Base-by-base conservation (phyloP, 768 basidiomycete species). In the Lentinus brumalis region DNA sequence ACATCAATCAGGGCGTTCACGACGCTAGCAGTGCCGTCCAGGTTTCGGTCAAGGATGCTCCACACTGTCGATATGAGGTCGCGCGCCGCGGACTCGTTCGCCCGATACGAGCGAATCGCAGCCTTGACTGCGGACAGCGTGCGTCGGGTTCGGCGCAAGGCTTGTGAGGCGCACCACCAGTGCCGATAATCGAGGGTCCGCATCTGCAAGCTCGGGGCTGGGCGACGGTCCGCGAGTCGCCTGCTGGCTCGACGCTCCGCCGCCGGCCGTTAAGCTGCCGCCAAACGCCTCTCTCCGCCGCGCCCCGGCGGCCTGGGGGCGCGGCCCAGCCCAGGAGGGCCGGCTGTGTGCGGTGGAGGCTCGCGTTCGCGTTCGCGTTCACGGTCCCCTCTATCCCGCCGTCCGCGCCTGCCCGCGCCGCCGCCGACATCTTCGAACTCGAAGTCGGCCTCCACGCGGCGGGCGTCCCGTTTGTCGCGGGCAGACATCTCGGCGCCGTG, bases 11-110 rank as follows among this genome's bases (percentile, higher is more conserved):
- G 78, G 2, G 83, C 77, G 60, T 87, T 89, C 46, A 94, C 78
- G 38, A 92, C 82, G 62, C 88, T 86, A 0, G 87, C 87, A 0
- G 92, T 91, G 32, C 85, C 80, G 53, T 97, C 94, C 21, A 90
- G 71, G 62, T 86, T 77, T 15, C 79, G 73, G 57, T 88, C 86
- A 11, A 91, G 75, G 39, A 90, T 81, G 69, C 87, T 91, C 87
- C 88, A 96, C n/a, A 96, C 79, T 0, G 92, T 96, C 42, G 88
- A 87, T 53, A 98, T 88, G 63, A 98, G 79, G 73, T 96, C 96
- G 4, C 86, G 81, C 2, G 94, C 91, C 42, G 83, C 85, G 9
- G 86, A 84, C 71, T 99, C 96, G 44, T 86, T 86, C 2, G 81
- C 73, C 29, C 85, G 83, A 75, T 89, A 99, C 31, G 89, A 85